Conservation (phyloP, 306 rosid species). For the Luffa aegyptiaca region DNA sequence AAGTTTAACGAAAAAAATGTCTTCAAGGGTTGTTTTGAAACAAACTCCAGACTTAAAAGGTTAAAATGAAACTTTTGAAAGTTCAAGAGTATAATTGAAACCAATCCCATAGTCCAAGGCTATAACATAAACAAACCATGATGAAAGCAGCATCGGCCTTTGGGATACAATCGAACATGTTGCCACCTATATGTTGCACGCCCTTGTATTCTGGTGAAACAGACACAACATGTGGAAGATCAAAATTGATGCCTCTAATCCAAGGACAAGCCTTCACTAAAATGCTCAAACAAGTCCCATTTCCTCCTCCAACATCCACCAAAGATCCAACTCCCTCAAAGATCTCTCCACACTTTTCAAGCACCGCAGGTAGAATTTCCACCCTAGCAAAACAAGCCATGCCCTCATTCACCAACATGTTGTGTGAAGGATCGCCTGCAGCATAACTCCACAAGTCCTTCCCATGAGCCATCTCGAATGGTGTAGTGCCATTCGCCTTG, state of each 20-base stretch:
- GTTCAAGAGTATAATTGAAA: too few species aligned
- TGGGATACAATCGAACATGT: constrained; percentile 53
- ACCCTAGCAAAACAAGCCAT: constrained; percentile 48
- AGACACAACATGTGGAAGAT: constrained; percentile 52
- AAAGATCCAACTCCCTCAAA: constrained; percentile 34
- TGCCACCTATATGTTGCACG: constrained; percentile 39
- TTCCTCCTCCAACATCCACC: constrained; percentile 79
- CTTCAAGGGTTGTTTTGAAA: too few species aligned
- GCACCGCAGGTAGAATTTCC: constrained; percentile 14
- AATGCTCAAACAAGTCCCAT: constrained; percentile 30
- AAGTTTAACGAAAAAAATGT: too few species aligned
- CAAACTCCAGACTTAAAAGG: too few species aligned
- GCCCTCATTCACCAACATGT: constrained; percentile 39
- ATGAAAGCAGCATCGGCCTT: constrained; percentile 53
- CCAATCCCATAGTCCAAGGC: too few species aligned
- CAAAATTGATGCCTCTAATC: constrained; percentile 52
- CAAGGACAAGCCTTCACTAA: constrained; percentile 32
- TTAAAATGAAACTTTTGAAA: too few species aligned
- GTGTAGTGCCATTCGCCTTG: not conserved
- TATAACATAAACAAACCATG: not conserved
- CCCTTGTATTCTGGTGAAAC: constrained; percentile 10
- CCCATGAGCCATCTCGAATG: constrained; percentile 37
- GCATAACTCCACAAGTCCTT: constrained; percentile 41
- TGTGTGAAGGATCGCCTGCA: constrained; percentile 20
- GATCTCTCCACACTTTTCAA: constrained; percentile 23